Base-by-base conservation (phyloP, 345 rosid genomes). In the Capsella bursapastoris region DNA sequence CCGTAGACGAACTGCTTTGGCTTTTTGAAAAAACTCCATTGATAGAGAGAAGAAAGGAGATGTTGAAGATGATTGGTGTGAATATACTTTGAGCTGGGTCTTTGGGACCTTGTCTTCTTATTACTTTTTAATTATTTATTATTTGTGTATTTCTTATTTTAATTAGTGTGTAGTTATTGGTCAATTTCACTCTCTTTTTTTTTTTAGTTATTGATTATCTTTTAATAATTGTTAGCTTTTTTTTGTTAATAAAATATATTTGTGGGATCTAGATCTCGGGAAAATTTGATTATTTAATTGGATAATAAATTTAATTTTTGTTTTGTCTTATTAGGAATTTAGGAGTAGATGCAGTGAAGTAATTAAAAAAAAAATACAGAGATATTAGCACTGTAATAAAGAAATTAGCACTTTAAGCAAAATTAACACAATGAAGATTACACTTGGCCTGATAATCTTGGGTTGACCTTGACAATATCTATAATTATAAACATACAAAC, bases 11-110 rank as follows among this genome's bases (percentile, higher is more conserved):
- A 94, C 91, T 13, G 87, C 87, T 49, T 76, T 89, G 1, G 92
- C 97, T 57, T 91, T 91, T 35, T 75, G 78, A 74, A 91, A 92
- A 67, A 84, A 52, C 48, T 95, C 98, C 99, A 95, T 92, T 13
- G 59, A 7, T 48, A 53, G 59, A 61, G 74, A 34, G 37, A 34
- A 73, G 1, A 55, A 56, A 73, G 1, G 61, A 56, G 66, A 18
- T 5, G 44, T 64, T 77, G 76, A 49, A 43, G 50, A 32, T 63
- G 51, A 8, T 34, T 22, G 25, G 71, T 63, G 72, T 66, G 67
- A 57, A 40, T 22, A 22, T 22, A 22, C 2, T 22, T 22, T 22
- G 2, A 22, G 25, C 25, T 22, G 25, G 25, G 25, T 22, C 25
- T 22, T 22, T 22, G 25, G 2, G 25, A 22, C 25, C 2, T 22